Base-by-base conservation (phyloP, 2,329 filamentous ascomycete species). In the Mycosphaerella sp. region DNA sequence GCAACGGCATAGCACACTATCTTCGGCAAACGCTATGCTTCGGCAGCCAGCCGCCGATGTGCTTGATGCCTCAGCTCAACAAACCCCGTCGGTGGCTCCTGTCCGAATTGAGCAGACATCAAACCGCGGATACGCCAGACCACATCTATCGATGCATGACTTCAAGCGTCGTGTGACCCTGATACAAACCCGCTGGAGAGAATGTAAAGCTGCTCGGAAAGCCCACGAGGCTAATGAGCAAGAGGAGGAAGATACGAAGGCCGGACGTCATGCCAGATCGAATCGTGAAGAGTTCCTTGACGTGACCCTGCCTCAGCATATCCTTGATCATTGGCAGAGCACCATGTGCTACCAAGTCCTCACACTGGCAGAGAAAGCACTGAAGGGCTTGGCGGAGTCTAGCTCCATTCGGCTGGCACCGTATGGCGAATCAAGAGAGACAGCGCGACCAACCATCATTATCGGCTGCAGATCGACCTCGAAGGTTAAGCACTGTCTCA, bases 361-460 rank as follows among this genome's bases (percentile, higher is more conserved):
- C 64, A 75, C 80, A 14, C 80, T 87, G 1, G 75, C 89, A 13
- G 79, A 82, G 17, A 78, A 80, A 44, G 87, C 87, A 53, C 83
- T 89, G 61, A 79, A 79, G 57, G 86, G 86, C 59, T 79, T 87
- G 44, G 79, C 82, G 0, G 87, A 91, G 65, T 87, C 86, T 0
- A 81, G 88, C 30, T 86, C 87, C 61, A 88, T 91, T 36, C 86
- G 85, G 8, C 78, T 91, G 1, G 82, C 88, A 54, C 85, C 82
- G 0, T 81, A 89, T 36, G 87, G 87, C 14, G 82, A 86, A 46
- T 82, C 80, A 2, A 76, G 80, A 5, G 75, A 81, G 32, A 81
- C 78, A 49, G 82, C 83, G 0, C 79, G 77, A 49, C 86, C 87
- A 0, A 90, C 87, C 0, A 85, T 89, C 0, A 74, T 90, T 16